These are phyloP conservation scores for Metarhizium anisopliae DNA, from an alignment of 2,329 filamentous ascomycete genomes.

Conservation along the genomic window DNA sequence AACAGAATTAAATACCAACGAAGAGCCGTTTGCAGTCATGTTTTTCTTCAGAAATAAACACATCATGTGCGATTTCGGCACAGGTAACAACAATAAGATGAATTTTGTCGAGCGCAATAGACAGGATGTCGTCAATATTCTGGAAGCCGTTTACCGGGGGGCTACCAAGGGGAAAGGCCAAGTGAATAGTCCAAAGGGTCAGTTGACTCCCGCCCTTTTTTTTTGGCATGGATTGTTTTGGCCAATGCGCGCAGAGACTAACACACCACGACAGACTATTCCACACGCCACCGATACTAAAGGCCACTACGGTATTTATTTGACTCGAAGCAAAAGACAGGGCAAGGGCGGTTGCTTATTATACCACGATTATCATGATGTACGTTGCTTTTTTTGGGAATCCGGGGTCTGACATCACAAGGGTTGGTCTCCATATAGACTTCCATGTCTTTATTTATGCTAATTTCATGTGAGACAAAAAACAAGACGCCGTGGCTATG, in stretches of 20 bases:
- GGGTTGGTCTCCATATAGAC: conserved; percentile 19
- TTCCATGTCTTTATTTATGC: background rate
- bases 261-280: conserved; percentile 19
- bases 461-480: conserved; percentile 1
- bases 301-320: background rate
- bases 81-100: conserved; percentile 97
- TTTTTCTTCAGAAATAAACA: conserved; percentile 97
- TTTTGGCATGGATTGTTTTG: background rate
- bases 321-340: background rate
- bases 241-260: background rate
- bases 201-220: background rate
- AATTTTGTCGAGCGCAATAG: conserved; percentile 95
- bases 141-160: conserved; percentile 96
- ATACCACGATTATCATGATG: background rate
- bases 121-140: conserved; percentile 96
- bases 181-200: conserved; percentile 85
- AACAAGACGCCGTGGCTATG: background rate
- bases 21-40: conserved; percentile 86
- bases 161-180: conserved; percentile 96
- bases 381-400: background rate
- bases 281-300: conserved; percentile 29
- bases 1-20: conserved; percentile 7
- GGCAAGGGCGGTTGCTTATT: background rate
- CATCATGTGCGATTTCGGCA: conserved; percentile 97
- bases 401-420: conserved; percentile 4